Percentiles rank a stretch among this genome's conserved stretches.
These are phyloP conservation scores for Brachypodium distachyon DNA, from an alignment of 202 grass and related monocot species.

Conservation along the genomic window DNA sequence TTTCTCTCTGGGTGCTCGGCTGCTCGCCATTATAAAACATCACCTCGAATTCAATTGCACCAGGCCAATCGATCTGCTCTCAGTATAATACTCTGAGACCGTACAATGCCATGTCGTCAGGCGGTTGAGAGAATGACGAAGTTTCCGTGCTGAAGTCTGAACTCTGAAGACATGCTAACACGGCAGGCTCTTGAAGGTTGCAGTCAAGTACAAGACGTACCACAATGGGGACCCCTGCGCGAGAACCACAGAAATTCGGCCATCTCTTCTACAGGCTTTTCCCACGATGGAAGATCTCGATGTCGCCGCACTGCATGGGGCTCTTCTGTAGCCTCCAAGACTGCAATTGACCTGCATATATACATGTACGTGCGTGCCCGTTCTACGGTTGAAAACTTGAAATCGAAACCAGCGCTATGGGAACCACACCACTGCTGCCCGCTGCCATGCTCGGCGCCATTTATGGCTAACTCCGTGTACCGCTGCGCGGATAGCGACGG, in stretches of 20 bases:
- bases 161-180: too few species aligned
- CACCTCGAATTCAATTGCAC: not conserved
- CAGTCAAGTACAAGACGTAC: not conserved
- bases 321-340: not conserved
- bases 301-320: not conserved
- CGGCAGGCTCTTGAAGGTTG: not conserved
- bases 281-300: not conserved
- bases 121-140: not conserved
- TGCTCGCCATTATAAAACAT: too few species aligned
- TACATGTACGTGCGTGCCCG: not conserved
- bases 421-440: too few species aligned
- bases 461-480: not conserved
- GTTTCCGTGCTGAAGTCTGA: not conserved
- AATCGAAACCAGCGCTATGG: too few species aligned
- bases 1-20: too few species aligned
- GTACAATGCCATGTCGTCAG: not conserved
- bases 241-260: not conserved
- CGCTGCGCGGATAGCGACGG: too few species aligned
- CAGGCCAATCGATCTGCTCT: not conserved
- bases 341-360: not conserved
- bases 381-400: too few species aligned
- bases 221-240: not conserved
- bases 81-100: not conserved
- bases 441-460: not conserved
- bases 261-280: not conserved